Conservation (phyloP, 352 stramenopile species). For the Pythium rishiriense region DNA sequence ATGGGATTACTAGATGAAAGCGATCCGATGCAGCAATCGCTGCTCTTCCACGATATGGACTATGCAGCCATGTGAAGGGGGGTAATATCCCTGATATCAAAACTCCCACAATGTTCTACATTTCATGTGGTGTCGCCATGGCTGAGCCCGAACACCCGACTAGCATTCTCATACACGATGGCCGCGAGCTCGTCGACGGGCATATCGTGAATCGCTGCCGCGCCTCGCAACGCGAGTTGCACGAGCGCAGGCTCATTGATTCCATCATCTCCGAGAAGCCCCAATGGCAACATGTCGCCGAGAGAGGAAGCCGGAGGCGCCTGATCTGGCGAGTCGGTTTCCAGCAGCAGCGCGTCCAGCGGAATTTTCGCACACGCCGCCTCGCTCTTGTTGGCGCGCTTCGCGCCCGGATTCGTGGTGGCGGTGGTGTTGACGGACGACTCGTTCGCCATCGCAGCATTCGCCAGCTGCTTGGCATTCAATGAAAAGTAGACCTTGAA, state of each 20-base stretch:
- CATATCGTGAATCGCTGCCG: conserved; percentile 41
- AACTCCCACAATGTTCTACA: too few relatives aligned
- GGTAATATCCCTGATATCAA: not conserved
- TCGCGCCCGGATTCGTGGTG: conserved; percentile 1
- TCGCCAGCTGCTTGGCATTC: conserved; percentile 65
- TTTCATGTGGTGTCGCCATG: not conserved
- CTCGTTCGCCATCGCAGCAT: not conserved
- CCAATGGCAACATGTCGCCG: not conserved
- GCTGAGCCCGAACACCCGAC: conserved; percentile 37
- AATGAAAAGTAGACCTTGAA: conserved; percentile 74
- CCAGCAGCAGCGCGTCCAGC: conserved; percentile 51
- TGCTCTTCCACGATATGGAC: conserved; percentile 73
- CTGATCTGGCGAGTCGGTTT: conserved; percentile 80
- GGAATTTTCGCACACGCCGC: conserved; percentile 45
- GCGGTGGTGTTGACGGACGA: not conserved
- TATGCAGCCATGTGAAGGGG: conserved; percentile 64
- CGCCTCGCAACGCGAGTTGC: conserved; percentile 43
- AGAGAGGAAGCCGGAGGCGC: conserved; percentile 19
- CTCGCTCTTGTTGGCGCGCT: conserved; percentile 24
- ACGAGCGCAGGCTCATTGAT: conserved; percentile 63
- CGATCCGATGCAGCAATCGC: conserved; percentile 52
- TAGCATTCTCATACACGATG: conserved; percentile 40
- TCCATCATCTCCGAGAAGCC: conserved; percentile 11
- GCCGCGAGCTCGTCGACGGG: conserved; percentile 35
- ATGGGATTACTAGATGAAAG: conserved; percentile 18